A percentile compares a stretch with the other conserved stretches of the same genome.
These are phyloP conservation scores for Penicillium argentinense DNA, from an alignment of 495 filamentous ascomycete species.

Conservation along the genomic window DNA sequence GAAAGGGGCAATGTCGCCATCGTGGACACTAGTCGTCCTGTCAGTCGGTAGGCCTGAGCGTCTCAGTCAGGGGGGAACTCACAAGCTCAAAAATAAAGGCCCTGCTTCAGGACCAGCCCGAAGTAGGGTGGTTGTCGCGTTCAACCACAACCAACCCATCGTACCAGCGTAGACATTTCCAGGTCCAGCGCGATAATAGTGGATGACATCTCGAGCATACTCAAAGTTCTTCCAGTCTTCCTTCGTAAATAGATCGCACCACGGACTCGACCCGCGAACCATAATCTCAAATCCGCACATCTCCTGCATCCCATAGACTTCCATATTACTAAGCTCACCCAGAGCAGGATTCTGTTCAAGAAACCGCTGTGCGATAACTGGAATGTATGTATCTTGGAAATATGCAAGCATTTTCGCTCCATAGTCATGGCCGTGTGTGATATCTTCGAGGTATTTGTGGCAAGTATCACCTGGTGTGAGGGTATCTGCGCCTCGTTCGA, in stretches of 20 bases:
- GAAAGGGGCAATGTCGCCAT: slow-evolving; percentile 59
- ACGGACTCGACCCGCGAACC: slow-evolving; percentile 52
- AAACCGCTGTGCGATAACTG: slow-evolving; percentile 46
- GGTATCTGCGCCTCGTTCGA: slow-evolving; percentile 51
- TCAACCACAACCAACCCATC: slow-evolving; percentile 65
- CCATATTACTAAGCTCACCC: slow-evolving; percentile 35
- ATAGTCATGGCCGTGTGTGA: slow-evolving; percentile 47
- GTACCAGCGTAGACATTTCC: slow-evolving; percentile 55
- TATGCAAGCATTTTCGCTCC: slow-evolving; percentile 45
- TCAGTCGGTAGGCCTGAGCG: slow-evolving; percentile 5
- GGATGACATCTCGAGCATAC: slow-evolving; percentile 59
- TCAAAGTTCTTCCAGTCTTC: slow-evolving; percentile 58
- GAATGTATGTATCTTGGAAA: slow-evolving; percentile 51
- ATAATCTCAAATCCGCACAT: slow-evolving; percentile 61
- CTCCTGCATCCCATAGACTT: slow-evolving; percentile 62
- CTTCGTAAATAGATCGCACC: slow-evolving; percentile 58
- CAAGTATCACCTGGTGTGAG: slow-evolving; percentile 61
- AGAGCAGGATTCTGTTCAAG: slow-evolving; percentile 39
- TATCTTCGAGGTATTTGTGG: slow-evolving; percentile 48
- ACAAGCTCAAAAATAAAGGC: slow-evolving; percentile 59
- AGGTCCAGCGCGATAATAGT: slow-evolving; percentile 62
- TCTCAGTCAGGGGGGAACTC: too few relatives aligned
- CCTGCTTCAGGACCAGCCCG: slow-evolving; percentile 47
- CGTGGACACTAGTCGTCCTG: slow-evolving; percentile 48
- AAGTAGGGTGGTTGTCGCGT: slow-evolving; percentile 55